A percentile compares a stretch with the other conserved stretches of the same genome.
phyloP scores from a whole-genome alignment of 192 early-diverging fungal species.

The Coemansia sp. region DNA sequence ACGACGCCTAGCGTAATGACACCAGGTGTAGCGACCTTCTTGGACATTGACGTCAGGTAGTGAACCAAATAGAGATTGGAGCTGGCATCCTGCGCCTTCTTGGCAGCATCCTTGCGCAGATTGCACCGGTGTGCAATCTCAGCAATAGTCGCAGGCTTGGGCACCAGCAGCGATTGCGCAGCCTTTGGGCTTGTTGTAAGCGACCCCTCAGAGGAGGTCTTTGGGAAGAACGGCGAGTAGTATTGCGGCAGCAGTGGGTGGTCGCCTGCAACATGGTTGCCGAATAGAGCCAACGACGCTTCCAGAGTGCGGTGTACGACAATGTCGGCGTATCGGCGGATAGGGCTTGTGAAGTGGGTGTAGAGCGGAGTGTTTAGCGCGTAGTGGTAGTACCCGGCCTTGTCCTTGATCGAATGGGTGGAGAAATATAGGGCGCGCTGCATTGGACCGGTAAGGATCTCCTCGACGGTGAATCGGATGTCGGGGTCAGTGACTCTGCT shows the following conservation, averaged over 20 bases:
- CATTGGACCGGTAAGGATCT: constrained; percentile 64
- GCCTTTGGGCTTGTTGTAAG: constrained; percentile 11
- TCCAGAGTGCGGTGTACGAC: constrained; percentile 89
- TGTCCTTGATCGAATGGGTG: constrained; percentile 69
- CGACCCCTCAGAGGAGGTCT: constrained; percentile 13
- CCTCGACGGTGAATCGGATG: constrained; percentile 34
- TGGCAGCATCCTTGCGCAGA: constrained; percentile 81
- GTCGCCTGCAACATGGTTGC: constrained; percentile 33
- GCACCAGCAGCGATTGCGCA: constrained; percentile 16
- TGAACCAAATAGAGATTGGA: constrained; percentile 85
- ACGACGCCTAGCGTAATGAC: constrained; percentile 53
- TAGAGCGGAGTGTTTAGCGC: constrained; percentile 90
- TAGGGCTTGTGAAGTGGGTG: constrained; percentile 99
- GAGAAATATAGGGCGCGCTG: constrained; percentile 98
- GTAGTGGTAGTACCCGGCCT: constrained; percentile 77
- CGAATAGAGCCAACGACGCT: constrained; percentile 34
- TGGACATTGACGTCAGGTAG: constrained; percentile 63
- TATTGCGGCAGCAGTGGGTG: constrained; percentile 41
- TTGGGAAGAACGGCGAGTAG: constrained; percentile 41
- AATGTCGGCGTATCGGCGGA: constrained; percentile 96
- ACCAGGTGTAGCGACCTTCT: constrained; percentile 57
- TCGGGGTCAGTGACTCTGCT: constrained; percentile 38
- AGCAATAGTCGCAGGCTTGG: constrained; percentile 8
- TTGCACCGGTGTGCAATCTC: constrained; percentile 75
- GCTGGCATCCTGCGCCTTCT: constrained; percentile 86